Evolutionary conservation across 305 asterid species (phyloP).

Genomic region (Fraxinus sp.): DNA sequence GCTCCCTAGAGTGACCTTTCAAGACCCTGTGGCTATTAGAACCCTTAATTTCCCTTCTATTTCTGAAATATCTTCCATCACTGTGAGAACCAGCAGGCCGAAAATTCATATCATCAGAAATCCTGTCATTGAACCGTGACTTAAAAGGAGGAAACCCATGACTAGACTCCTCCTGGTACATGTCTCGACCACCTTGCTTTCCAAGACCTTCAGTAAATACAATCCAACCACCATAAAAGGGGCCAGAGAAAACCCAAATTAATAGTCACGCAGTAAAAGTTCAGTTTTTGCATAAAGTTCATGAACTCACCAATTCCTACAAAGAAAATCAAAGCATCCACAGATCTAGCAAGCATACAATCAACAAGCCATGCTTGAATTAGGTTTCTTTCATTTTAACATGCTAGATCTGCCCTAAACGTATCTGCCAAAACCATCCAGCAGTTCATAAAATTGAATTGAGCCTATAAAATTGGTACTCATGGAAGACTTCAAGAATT

Average conservation of each 20-base stretch:
- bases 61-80: constrained; percentile 65
- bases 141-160: constrained; percentile 64
- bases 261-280: background rate
- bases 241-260: constrained; percentile 23
- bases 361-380: background rate
- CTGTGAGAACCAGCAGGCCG: constrained; percentile 53
- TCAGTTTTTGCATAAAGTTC: background rate
- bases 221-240: constrained; percentile 23
- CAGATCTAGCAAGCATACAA: constrained; percentile 28
- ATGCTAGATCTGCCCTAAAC: constrained; percentile 55
- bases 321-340: constrained; percentile 10
- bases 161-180: constrained; percentile 64
- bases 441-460: background rate
- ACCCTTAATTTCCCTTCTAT: constrained; percentile 15
- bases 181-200: constrained; percentile 87
- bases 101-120: constrained; percentile 60
- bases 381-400: constrained; percentile 12
- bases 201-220: constrained; percentile 74
- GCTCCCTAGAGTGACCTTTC: background rate
- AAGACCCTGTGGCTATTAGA: background rate
- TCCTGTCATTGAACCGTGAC: constrained; percentile 67
- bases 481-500: constrained; percentile 13
- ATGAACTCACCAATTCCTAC: background rate
- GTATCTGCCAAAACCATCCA: constrained; percentile 16
- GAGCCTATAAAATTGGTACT: constrained; percentile 15